These are phyloP conservation scores for Pseudomonodictys pantanalensis DNA, from an alignment of 495 filamentous ascomycete species.

Conservation along the genomic window DNA sequence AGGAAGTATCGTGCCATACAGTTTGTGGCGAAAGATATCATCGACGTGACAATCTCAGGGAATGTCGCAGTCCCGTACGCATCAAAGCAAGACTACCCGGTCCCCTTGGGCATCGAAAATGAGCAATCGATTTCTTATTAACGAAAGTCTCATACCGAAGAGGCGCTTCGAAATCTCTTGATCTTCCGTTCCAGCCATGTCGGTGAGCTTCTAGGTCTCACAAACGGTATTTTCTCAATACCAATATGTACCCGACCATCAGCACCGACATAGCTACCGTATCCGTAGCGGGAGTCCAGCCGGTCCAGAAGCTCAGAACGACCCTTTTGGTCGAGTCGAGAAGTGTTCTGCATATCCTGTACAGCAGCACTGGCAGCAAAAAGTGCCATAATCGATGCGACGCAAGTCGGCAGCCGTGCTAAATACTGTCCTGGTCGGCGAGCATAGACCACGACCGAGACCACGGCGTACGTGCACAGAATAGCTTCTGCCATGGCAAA, in stretches of 20 bases:
- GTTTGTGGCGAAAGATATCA: no score
- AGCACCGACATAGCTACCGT: conserved; percentile 44
- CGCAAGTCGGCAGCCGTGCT: conserved; percentile 43
- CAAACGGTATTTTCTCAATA: conserved; percentile 39
- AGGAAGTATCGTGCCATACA: no score
- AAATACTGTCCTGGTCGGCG: conserved; percentile 37
- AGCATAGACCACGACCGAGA: conserved; percentile 40
- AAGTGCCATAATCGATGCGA: conserved; percentile 41
- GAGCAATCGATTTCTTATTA: not conserved
- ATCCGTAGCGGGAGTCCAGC: conserved; percentile 39
- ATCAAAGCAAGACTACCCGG: no score
- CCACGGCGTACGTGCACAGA: conserved; percentile 39
- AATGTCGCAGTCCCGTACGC: no score
- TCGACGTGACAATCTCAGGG: no score
- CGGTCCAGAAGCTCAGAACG: conserved; percentile 1
- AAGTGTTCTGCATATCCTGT: conserved; percentile 5
- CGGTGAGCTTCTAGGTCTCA: not conserved
- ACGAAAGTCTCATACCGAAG: not conserved
- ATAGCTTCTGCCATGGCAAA: conserved; percentile 39
- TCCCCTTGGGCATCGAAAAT: no score
- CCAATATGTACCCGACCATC: conserved; percentile 47
- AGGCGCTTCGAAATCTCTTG: not conserved
- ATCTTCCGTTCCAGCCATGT: not conserved
- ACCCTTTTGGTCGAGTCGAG: conserved; percentile 8
- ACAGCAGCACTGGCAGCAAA: conserved; percentile 29